phyloP scores from a whole-genome alignment of 257 asterid species.

The Lavandula angustifolia region DNA sequence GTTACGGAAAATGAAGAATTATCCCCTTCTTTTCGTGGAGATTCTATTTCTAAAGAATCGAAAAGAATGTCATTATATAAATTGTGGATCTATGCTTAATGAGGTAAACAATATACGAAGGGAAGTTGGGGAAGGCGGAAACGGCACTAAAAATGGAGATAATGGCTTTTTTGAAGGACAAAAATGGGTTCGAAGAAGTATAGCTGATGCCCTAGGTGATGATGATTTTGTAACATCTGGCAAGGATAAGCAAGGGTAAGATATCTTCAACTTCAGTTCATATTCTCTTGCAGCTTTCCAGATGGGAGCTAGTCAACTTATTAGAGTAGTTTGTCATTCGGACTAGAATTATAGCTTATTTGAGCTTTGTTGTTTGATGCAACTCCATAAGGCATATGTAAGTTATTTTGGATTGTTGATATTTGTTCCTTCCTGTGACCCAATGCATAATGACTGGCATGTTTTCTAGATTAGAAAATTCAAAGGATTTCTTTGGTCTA shows the following conservation, averaged over 20 bases:
- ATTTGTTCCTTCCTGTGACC: slow-evolving; percentile 2
- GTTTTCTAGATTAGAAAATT: slow-evolving; percentile 26
- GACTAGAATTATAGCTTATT: slow-evolving; percentile 8
- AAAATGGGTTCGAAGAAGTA: slow-evolving; percentile 66
- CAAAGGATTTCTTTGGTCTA: slow-evolving; percentile 21
- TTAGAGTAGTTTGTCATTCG: slow-evolving; percentile 10
- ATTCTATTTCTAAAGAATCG: slow-evolving; percentile 78
- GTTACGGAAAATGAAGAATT: slow-evolving; percentile 81
- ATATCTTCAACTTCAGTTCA: slow-evolving; percentile 23
- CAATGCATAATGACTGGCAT: slow-evolving; percentile 24
- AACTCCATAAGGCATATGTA: slow-evolving; percentile 15
- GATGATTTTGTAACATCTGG: slow-evolving; percentile 57
- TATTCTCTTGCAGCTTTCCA: slow-evolving; percentile 23
- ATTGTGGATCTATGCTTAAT: slow-evolving; percentile 70
- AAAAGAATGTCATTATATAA: slow-evolving; percentile 77
- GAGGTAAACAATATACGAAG: slow-evolving; percentile 57
- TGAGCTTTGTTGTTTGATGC: slow-evolving; percentile 4
- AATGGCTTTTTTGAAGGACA: slow-evolving; percentile 48
- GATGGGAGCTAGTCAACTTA: slow-evolving; percentile 18
- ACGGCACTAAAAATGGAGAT: slow-evolving; percentile 44
- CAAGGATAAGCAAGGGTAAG: slow-evolving; percentile 46
- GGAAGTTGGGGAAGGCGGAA: slow-evolving; percentile 39
- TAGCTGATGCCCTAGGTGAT: slow-evolving; percentile 97
- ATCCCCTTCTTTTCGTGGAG: slow-evolving; percentile 86
- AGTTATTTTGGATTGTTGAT: slow-evolving; percentile 23